Base-by-base conservation (phyloP, 805 yeast genomes). In the Wickerhamiella siamensis region DNA sequence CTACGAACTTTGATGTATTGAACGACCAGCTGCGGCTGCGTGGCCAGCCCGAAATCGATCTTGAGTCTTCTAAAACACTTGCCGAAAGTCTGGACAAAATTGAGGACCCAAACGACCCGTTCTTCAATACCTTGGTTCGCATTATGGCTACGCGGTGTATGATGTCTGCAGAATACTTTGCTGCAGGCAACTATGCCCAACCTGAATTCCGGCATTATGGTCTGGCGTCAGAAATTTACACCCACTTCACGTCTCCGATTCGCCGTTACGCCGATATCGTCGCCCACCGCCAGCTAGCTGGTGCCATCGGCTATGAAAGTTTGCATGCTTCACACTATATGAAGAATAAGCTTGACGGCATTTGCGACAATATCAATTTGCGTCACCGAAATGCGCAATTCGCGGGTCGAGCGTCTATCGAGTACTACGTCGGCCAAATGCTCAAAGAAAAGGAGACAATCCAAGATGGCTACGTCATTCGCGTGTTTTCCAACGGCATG, bases 101-200 rank as follows among this genome's bases (percentile, higher is more conserved):
- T 62, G 74, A 65, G 27, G 97, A 88, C 60, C 73, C 77, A 19
- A 56, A 72, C 0, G 97, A 91, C 60, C 79, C 87, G 5, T 91
- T 83, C 57, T 84, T 91, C 71, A 91, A 91, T 62, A 91, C 96
- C 0, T 69, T 91, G 52, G 69, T 88, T 5, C 77, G 99, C 61
- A 91, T 91, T 50, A 80, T 91, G 94, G 91, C 96, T 5, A 91
- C 99, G 0, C 73, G 99, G 54, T 88, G 97, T 63, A 91, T 91
- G 98, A 83, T 86, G 81, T 95, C 98, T 2, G 99, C 99, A 2
- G 96, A 88, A 58, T 91, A 91, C 58, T 91, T 91, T 65, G 77
- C 93, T 9, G 75, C 95, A 0, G 97, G 99, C 6, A 76, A 81
- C 14, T 83, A 70, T 55, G 82, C 94, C 8, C 83, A 84, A 56